Evolutionary conservation across 2,329 filamentous ascomycete genomes (phyloP), one percentile per base, ranked within the genome.

Genomic region (Camillea tinctor): DNA sequence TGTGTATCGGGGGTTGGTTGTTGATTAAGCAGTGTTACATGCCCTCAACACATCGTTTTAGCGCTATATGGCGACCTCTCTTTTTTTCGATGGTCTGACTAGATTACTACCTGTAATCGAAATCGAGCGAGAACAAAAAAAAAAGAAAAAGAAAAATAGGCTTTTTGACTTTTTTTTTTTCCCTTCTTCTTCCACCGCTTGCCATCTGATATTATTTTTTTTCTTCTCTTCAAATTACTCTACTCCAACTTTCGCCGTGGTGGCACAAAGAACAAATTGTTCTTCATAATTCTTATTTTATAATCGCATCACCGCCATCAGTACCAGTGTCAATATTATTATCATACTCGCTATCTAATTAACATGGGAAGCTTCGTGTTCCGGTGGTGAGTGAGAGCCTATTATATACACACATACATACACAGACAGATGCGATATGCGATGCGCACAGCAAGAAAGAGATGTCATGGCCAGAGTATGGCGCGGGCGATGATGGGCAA

Each of bases 321-420:
- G 26, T 11, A 30, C 8, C 44, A 52, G 22, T 53, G 51, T 49
- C 30, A 23, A 22, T 57, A 20, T 50, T 48, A 56, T 21, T 44
- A 44, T 55, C 26, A 26, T 54, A 15, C 36, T 15, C 5, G 36
- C 36, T 44, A n/a, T 58, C 59, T 60, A 49, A 56, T 22, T 52
- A 78, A 71, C 66, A 88, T 89, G 86, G 87, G 85, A 71, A 88
- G 80, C 78, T 89, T 86, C 73, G 86, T 86, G 55, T 90, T 90
- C 80, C 87, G 83, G 75, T 90, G 88, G 88, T 90, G 77, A 77
- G 86, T 81, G 54, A 53, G 54, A 53, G 22, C 48, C 23, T 52
- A 30, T 30, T 49, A 30, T 30, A 50, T n/a, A 22, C 17, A 48
- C 55, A 26, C n/a, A n/a, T n/a, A 54, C 54, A 26, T 30, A 9